Evolutionary conservation across 1,139 yeast genomes (phyloP), one percentile per base, ranked within the genome.

Genomic region (Saccharomycopsis hybrid): DNA sequence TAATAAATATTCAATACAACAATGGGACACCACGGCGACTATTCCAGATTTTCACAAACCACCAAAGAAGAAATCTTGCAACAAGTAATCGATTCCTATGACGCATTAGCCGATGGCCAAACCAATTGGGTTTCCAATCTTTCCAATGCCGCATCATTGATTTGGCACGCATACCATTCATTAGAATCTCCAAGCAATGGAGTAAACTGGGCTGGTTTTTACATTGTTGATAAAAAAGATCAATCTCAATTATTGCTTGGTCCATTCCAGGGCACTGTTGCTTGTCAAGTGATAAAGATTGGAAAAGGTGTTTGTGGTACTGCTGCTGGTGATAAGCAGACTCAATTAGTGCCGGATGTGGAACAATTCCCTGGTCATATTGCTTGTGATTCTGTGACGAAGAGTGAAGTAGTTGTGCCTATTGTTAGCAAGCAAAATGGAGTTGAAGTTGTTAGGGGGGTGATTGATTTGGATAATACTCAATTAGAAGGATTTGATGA

Each of bases 181-280:
- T 62, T 85, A 4, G 62, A 62, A n/a, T 56, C 63, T 28, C 57
- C 59, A 43, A 44, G 47, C 24, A 59, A 72, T 2, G 65, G 70
- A 1, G 86, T 90, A 25, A 92, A 92, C 63, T 92, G 98, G 98
- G 79, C 95, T 0, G 98, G 98, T 0, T 89, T 92, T 62, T 92
- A 92, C 60, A 78, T 86, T 0, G 4, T 57, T 11, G 62, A 63
- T 49, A 48, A 55, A 24, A 53, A 54, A 7, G 62, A 62, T n/a
- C 56, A 62, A 0, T 48, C 61, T 0, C 78, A 75, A 59, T 70
- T 92, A 50, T 74, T 87, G 33, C 71, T 92, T 44, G 98, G 95
- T 0, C 98, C 98, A 5, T 92, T 92, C 64, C 96, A 88, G 65
- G 98, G 98, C 1, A 88, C 88, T 64, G 97, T 92, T 2, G 97